phyloP scores from a whole-genome alignment of 169 alveolate species.

The Plasmodium yoelii region DNA sequence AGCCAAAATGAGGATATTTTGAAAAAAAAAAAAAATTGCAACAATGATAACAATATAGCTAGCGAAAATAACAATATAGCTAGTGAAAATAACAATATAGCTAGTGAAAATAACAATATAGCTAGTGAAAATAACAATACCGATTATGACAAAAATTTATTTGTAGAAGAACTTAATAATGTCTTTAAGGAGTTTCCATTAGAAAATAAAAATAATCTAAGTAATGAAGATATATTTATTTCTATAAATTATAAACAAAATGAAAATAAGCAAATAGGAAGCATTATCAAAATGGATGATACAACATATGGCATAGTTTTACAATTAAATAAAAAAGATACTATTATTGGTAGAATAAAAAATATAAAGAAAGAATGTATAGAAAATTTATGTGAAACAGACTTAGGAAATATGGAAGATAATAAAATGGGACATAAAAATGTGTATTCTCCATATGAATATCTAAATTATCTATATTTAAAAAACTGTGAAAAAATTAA shows the following conservation, averaged over 20 bases:
- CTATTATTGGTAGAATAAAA: slow-evolving; percentile 30
- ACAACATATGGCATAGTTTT: slow-evolving; percentile 37
- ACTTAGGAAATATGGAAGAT: neutral
- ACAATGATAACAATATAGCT: no score
- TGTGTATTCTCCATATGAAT: slow-evolving; percentile 53
- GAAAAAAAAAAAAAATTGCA: neutral
- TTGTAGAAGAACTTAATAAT: slow-evolving; percentile 53
- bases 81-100: neutral
- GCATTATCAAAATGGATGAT: slow-evolving; percentile 19
- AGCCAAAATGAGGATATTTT: neutral
- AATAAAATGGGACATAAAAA: neutral
- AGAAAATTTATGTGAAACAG: neutral
- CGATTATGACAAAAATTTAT: neutral
- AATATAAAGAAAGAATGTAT: neutral
- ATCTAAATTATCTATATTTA: slow-evolving; percentile 17
- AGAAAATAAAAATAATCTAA: neutral
- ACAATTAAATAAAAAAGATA: slow-evolving; percentile 39
- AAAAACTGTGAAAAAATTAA: slow-evolving; percentile 8
- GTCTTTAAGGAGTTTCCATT: slow-evolving; percentile 41
- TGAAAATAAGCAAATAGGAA: slow-evolving; percentile 24
- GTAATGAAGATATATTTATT: slow-evolving; percentile 44
- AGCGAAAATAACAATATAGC: neutral
- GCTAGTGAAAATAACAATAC: neutral
- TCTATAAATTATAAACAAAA: neutral
- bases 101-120: neutral